phyloP scores from a whole-genome alignment of 2,329 filamentous ascomycete genomes.

The Fusarium falciforme region DNA sequence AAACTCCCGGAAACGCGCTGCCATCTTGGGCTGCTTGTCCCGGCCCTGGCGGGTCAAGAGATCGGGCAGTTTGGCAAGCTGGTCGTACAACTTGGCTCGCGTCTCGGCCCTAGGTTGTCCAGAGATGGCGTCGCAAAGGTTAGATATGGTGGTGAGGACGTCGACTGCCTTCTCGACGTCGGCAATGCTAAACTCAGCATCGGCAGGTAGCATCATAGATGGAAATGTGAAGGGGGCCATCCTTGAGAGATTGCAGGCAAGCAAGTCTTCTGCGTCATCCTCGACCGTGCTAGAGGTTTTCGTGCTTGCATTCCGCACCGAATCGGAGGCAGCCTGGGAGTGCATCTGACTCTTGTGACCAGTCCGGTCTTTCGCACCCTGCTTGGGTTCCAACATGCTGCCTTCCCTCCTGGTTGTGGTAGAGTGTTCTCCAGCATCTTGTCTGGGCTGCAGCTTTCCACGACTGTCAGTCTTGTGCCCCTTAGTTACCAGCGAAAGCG shows the following conservation, averaged over 20 bases:
- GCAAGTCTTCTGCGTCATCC: not conserved
- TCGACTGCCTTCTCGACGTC: constrained; percentile 7
- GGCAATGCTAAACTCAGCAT: not conserved
- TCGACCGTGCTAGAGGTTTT: not conserved
- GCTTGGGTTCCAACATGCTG: not conserved
- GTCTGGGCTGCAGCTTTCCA: not conserved
- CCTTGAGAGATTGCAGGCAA: not conserved
- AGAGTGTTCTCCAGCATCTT: not conserved
- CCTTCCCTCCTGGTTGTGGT: not conserved
- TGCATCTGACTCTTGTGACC: not conserved
- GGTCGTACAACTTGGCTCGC: not conserved
- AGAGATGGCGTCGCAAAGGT: constrained; percentile 1
- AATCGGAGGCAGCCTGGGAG: not conserved
- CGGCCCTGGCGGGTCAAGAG: constrained; percentile 15
- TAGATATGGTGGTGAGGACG: constrained; percentile 6
- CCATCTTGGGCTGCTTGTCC: not conserved
- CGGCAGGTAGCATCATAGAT: not conserved
- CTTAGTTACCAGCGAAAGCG: not conserved
- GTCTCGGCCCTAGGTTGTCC: not conserved
- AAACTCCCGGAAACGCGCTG: constrained; percentile 3
- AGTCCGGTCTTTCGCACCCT: not conserved
- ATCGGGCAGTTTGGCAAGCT: constrained; percentile 15
- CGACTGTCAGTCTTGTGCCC: not conserved
- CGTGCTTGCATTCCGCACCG: not conserved
- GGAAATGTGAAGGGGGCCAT: not conserved